Base-by-base conservation (phyloP, 495 filamentous ascomycete species). In the Xylaria acuta region DNA sequence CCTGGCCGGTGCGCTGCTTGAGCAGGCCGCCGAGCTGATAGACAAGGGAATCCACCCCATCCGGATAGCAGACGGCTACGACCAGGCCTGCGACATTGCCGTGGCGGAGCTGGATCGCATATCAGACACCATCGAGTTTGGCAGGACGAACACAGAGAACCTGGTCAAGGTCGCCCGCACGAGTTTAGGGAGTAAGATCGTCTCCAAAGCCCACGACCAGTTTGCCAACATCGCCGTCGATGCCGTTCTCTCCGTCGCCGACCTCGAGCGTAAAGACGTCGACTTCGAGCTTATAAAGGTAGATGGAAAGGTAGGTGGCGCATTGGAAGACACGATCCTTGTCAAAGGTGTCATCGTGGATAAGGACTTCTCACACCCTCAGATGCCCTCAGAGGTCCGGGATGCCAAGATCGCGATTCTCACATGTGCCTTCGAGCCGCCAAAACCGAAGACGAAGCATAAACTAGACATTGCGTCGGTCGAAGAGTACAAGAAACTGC, bases 31-130 rank as follows among this genome's bases (percentile, higher is more conserved):
- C 64, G 96, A 98, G 76, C 88, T 99, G 73, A 98, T 99, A 80
- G 96, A 99, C 87, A 99, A 99, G 86, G 96, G 96, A 73, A 98
- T 99, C 76, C 96, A 99, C 80, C 96, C 96, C 72, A 98, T 99
- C 76, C 87, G 96, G 74, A 97, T 99, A 86, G 96, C 96, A 71
- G 97, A 99, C 80, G 96, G 96, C 53, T 99, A 97, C 79, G 96
- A 99, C 79, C 89, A 95, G 73, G 96, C 96, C 49, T 99, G 97
- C 78, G 97, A 99, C 81, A 94, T 98, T 75, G 96, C 96, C 47
- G 90, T 98, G 58, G 90, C 90, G 22, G 92, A 97, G 85, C 87
- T 99, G 34, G 96, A 98, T 78, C 88, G 87, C 77, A 98, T 99
- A 80, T 94, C 94, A 75, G 97, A 99, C 78, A 87, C 89, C 41